phyloP scores from a whole-genome alignment of 345 rosid species.

The Trapa incisa region DNA sequence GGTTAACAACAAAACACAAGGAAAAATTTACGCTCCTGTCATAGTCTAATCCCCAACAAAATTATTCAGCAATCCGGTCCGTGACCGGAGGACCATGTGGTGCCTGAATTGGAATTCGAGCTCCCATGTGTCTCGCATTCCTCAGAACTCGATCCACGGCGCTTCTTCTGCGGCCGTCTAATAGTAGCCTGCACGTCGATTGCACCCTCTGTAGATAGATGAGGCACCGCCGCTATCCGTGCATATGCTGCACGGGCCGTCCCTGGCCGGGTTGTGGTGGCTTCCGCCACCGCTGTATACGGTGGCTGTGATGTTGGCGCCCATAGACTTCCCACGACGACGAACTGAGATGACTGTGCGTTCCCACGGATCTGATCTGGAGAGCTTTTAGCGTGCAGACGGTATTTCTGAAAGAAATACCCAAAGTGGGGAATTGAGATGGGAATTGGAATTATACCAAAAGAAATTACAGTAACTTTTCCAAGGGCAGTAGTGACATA shows the following conservation, averaged over 20 bases:
- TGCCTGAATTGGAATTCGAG: background rate
- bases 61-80: background rate
- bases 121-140: background rate
- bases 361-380: background rate
- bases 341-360: slow-evolving; percentile 7
- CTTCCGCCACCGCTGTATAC: background rate
- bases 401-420: slow-evolving; percentile 8
- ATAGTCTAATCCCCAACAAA: background rate
- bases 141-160: background rate
- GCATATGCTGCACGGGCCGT: background rate
- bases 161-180: background rate
- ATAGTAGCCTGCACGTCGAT: background rate
- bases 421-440: background rate
- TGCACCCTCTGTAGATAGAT: background rate
- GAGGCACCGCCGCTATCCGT: background rate
- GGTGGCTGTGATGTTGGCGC: slow-evolving; percentile 6
- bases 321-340: slow-evolving; percentile 11
- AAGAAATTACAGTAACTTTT: too few relatives aligned
- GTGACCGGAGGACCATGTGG: background rate
- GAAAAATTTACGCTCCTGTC: background rate
- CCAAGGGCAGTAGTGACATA: too few relatives aligned
- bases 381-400: slow-evolving; percentile 7
- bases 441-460: background rate
- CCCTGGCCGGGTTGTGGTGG: background rate
- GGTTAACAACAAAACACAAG: too few relatives aligned